Percentiles rank a stretch among this genome's conserved stretches.
phyloP scores from a whole-genome alignment of 768 basidiomycete genomes.

The Mycena haematopus region DNA sequence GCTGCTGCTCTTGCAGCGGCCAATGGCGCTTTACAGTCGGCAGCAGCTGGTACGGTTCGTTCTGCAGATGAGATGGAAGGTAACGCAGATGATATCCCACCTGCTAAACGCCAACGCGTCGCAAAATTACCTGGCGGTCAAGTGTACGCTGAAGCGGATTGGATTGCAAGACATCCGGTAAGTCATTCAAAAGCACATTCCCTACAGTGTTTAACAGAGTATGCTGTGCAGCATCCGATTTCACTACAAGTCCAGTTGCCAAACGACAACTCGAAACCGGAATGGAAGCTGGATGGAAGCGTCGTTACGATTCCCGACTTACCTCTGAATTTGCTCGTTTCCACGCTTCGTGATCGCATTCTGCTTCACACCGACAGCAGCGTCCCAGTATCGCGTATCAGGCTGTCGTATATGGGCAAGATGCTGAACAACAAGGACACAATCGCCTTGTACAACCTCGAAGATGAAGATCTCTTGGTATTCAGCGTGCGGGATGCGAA shows the following conservation, averaged over 20 bases:
- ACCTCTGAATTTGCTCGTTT: conserved; percentile 83
- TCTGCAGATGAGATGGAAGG: conserved; percentile 85
- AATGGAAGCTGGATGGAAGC: conserved; percentile 91
- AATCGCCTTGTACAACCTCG: conserved; percentile 87
- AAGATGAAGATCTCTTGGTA: conserved; percentile 86
- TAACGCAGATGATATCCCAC: conserved; percentile 65
- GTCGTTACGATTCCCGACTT: conserved; percentile 81
- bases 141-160: conserved; percentile 86
- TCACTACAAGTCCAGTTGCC: conserved; percentile 87
- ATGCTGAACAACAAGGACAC: conserved; percentile 88
- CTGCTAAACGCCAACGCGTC: conserved; percentile 87
- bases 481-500: conserved; percentile 78
- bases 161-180: conserved; percentile 89
- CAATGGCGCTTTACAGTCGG: conserved; percentile 51
- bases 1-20: conserved; percentile 65
- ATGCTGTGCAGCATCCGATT: conserved; percentile 71
- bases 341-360: conserved; percentile 90
- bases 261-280: conserved; percentile 79
- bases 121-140: conserved; percentile 86
- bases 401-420: conserved; percentile 80
- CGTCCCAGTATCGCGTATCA: conserved; percentile 81
- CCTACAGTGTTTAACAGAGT: neutral
- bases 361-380: conserved; percentile 77
- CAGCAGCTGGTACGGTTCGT: conserved; percentile 75
- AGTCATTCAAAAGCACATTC: conserved; percentile 32